These are phyloP conservation scores for Pseudofabraea citricarpa DNA, from an alignment of 2,329 filamentous ascomycete species.

Conservation along the genomic window DNA sequence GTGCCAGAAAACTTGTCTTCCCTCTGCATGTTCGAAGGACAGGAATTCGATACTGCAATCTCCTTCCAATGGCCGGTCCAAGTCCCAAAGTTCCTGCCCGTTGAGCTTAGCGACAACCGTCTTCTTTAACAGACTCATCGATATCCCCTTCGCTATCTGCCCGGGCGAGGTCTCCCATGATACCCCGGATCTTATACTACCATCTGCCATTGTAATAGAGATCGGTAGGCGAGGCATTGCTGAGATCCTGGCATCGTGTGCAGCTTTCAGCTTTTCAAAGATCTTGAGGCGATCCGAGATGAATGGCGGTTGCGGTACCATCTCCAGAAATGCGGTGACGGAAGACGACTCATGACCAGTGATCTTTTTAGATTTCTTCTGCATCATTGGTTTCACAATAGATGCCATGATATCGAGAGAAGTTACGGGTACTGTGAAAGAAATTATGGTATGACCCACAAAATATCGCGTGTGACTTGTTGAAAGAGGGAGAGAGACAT, in stretches of 20 bases:
- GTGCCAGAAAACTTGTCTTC: slow-evolving; percentile 93
- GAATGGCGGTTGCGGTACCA: not conserved
- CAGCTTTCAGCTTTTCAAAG: not conserved
- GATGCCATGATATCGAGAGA: no score
- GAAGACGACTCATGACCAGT: not conserved
- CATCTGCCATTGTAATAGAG: not conserved
- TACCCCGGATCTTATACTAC: not conserved
- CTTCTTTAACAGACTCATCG: not conserved
- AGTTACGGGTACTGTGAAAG: no score
- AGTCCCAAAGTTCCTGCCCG: slow-evolving; percentile 76
- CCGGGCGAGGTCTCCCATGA: not conserved
- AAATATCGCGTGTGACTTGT: no score
- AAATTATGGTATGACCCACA: no score
- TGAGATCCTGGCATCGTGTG: not conserved
- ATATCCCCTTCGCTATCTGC: not conserved
- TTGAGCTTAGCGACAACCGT: slow-evolving; percentile 10
- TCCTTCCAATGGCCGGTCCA: slow-evolving; percentile 79
- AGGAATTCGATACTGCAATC: slow-evolving; percentile 76
- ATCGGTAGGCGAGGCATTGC: not conserved
- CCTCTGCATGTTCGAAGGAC: slow-evolving; percentile 64
- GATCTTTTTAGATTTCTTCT: no score
- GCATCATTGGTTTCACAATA: no score
- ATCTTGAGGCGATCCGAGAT: not conserved
- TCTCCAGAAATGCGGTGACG: not conserved
- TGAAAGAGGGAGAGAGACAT: no score